Evolutionary conservation across 306 rosid genomes (phyloP).

Genomic region (Citrullus amarus): DNA sequence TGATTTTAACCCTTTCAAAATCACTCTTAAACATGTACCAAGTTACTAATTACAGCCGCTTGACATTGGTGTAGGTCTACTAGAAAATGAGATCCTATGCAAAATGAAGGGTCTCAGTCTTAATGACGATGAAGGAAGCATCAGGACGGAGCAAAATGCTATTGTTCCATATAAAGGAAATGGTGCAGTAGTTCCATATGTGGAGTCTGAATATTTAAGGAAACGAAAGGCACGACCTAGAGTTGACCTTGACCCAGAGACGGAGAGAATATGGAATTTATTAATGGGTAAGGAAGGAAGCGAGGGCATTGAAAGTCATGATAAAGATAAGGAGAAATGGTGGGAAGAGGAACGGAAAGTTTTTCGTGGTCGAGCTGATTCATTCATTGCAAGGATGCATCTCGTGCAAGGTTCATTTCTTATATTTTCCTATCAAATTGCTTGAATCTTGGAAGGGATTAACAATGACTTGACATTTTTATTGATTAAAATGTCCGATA

Average conservation of each 20-base stretch:
- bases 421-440: conserved; percentile 2
- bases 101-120: conserved; percentile 36
- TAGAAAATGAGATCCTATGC: conserved; percentile 31
- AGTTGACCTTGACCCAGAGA: conserved; percentile 84
- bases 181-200: conserved; percentile 51
- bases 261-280: conserved; percentile 82
- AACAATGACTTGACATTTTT: background rate
- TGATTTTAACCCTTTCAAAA: no score
- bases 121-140: conserved; percentile 24
- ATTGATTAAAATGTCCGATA: background rate
- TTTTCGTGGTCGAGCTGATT: conserved; percentile 73
- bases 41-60: conserved; percentile 12
- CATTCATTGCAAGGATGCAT: conserved; percentile 94
- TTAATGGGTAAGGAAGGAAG: conserved; percentile 74
- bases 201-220: conserved; percentile 25
- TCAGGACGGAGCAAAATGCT: conserved; percentile 35
- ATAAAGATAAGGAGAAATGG: conserved; percentile 59
- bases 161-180: conserved; percentile 55
- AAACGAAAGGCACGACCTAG: conserved; percentile 56
- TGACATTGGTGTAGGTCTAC: conserved; percentile 36
- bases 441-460: background rate
- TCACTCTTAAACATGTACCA: background rate
- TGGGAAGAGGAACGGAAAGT: conserved; percentile 86
- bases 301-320: conserved; percentile 36
- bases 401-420: conserved; percentile 79